Evolutionary conservation across 352 stramenopile species (phyloP), one percentile per base, ranked within the genome.

Genomic region (Pelagophyceae sp.): DNA sequence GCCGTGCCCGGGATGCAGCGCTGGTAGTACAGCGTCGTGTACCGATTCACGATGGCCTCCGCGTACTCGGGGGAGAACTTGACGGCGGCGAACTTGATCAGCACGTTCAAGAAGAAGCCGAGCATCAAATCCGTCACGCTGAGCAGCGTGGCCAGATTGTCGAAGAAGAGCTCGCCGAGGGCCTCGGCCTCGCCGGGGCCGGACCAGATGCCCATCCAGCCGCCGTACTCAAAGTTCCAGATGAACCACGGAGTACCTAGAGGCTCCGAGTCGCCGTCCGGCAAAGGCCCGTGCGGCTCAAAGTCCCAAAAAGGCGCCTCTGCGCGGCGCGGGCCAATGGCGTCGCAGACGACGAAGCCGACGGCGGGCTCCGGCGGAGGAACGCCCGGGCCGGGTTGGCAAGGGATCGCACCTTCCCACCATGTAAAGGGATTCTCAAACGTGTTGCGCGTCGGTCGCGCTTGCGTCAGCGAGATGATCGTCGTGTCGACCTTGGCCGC

Each of bases 91-190:
- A 27, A 76, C 23, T n/a, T 61, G 77, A 45, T 71, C 19, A 71
- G 40, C 11, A 74, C 67, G 67, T 74, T 74, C 2, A 74, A 37
- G n/a, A 74, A 74, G 38, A 74, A 74, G 67, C 67, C 81, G 72
- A 80, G 37, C 51, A 81, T 78, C 38, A 80, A 76, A 74, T 72
- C 77, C 32, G 77, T 35, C 31, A 80, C 37, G 69, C 77, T 77
- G 33, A 86, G 77, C 20, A 86, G 65, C 0, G 84, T 86, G 0
- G 80, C 83, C 27, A 85, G 58, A 72, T 86, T 86, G 72, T 87
- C 83, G 77, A 87, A 87, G 65, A 87, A 84, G 0, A 87, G 69
- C 72, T 78, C 71, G 32, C 38, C 65, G 40, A 81, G n/a, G 29
- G 71, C 72, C 27, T 72, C 38, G 15, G 38, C 37, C 38, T 81